A percentile compares a stretch with the other conserved stretches of the same genome.
Evolutionary conservation across 164 flowering plant species (phyloP).

Genomic region (Cinnamomum micranthum): DNA sequence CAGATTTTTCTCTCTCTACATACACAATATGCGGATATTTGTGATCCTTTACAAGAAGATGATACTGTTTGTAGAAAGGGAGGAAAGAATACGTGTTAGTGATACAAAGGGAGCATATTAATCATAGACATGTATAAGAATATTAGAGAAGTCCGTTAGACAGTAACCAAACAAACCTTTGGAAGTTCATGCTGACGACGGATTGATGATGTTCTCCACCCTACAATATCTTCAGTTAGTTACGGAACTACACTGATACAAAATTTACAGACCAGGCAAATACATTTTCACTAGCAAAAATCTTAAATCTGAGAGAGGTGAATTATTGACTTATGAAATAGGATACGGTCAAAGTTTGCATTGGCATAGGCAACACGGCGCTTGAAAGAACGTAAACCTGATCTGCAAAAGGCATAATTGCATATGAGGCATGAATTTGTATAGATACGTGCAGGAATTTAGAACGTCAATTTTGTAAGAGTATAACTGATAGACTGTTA

Average conservation of each 20-base stretch:
- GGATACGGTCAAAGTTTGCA: constrained; percentile 93
- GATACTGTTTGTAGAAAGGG: constrained; percentile 34
- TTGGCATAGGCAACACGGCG: constrained; percentile 96
- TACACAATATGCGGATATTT: constrained; percentile 79
- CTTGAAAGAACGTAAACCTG: constrained; percentile 83
- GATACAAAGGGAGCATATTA: background rate
- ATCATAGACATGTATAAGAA: too few species aligned
- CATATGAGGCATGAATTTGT: constrained; percentile 11
- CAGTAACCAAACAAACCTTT: constrained; percentile 40
- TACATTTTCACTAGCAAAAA: background rate
- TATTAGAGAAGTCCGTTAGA: background rate
- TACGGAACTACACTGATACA: constrained; percentile 23
- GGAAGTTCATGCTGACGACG: constrained; percentile 85
- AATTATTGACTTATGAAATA: constrained; percentile 17
- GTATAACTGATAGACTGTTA: too few species aligned
- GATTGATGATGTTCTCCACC: constrained; percentile 98
- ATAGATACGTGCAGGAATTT: background rate
- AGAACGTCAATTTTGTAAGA: background rate
- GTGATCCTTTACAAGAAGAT: constrained; percentile 47
- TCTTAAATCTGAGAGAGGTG: constrained; percentile 7
- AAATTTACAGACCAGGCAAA: background rate
- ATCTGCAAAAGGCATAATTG: constrained; percentile 41
- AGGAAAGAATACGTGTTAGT: background rate
- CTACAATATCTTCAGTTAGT: constrained; percentile 72
- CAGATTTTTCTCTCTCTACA: constrained; percentile 37